phyloP scores from a whole-genome alignment of 2,329 filamentous ascomycete genomes.

The Verticillium alfalfae region DNA sequence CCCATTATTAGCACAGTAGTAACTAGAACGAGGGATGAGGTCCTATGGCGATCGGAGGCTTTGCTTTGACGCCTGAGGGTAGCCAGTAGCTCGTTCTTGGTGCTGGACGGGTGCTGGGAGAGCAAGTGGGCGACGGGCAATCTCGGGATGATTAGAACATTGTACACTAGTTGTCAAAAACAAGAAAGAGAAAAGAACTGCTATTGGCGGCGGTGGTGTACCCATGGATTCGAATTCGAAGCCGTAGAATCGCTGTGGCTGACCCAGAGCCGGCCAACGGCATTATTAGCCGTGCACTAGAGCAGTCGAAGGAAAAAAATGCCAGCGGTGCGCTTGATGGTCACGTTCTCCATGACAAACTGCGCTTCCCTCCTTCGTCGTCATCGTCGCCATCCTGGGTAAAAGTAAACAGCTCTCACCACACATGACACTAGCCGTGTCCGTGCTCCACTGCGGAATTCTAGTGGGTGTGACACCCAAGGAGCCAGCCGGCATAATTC shows the following conservation, averaged over 20 bases:
- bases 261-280: too few relatives aligned
- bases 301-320: too few relatives aligned
- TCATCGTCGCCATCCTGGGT: neutral
- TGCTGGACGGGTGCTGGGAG: neutral
- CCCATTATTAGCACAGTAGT: neutral
- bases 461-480: neutral
- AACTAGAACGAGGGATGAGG: neutral
- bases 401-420: neutral
- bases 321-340: too few relatives aligned
- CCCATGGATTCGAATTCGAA: too few relatives aligned
- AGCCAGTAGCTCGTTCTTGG: neutral
- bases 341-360: neutral
- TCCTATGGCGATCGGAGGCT: neutral
- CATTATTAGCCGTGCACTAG: too few relatives aligned
- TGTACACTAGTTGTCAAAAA: too few relatives aligned
- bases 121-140: neutral
- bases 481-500: neutral
- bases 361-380: neutral
- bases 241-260: too few relatives aligned
- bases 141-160: too few relatives aligned
- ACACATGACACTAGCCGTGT: neutral
- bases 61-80: neutral
- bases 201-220: too few relatives aligned
- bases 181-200: too few relatives aligned
- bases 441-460: neutral